Conservation (phyloP, 768 basidiomycete genomes). For the Collybia sp. region DNA sequence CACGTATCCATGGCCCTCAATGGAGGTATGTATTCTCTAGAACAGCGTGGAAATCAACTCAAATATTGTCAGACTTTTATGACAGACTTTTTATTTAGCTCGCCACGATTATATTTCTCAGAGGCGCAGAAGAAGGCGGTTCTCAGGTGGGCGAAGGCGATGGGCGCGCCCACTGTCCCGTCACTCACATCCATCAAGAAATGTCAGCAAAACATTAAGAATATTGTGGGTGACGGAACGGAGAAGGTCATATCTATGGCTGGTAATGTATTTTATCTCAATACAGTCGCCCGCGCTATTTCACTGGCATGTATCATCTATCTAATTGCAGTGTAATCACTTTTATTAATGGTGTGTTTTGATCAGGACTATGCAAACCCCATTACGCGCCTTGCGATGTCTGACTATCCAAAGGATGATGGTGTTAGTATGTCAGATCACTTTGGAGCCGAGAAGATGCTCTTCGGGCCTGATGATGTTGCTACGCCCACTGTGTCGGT, state of each 20-base stretch:
- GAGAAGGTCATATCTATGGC: conserved; percentile 11
- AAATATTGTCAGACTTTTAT: conserved; percentile 15
- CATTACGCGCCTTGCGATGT: conserved; percentile 12
- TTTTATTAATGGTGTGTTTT: not conserved
- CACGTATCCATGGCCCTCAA: conserved; percentile 7
- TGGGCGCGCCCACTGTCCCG: conserved; percentile 22
- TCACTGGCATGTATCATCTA: not conserved
- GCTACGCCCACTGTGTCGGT: not conserved
- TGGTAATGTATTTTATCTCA: conserved; percentile 24
- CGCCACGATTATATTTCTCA: conserved; percentile 24
- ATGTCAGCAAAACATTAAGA: conserved; percentile 8
- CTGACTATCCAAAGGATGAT: conserved; percentile 21
- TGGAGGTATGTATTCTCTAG: not conserved
- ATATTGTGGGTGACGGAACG: conserved; percentile 17
- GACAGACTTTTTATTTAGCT: conserved; percentile 25
- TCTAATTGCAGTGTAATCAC: too few relatives aligned
- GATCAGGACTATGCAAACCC: conserved; percentile 22
- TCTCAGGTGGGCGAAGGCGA: conserved; percentile 18
- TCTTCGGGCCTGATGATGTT: not conserved
- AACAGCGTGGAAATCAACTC: not conserved
- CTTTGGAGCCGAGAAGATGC: not conserved
- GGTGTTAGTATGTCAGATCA: conserved; percentile 7
- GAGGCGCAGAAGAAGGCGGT: conserved; percentile 20
- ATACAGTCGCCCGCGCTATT: not conserved
- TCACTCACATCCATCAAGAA: conserved; percentile 16